Percentiles rank a stretch among this genome's conserved stretches.
Conservation (phyloP, 352 stramenopile genomes). For the Peronosclerospora sorghi region DNA sequence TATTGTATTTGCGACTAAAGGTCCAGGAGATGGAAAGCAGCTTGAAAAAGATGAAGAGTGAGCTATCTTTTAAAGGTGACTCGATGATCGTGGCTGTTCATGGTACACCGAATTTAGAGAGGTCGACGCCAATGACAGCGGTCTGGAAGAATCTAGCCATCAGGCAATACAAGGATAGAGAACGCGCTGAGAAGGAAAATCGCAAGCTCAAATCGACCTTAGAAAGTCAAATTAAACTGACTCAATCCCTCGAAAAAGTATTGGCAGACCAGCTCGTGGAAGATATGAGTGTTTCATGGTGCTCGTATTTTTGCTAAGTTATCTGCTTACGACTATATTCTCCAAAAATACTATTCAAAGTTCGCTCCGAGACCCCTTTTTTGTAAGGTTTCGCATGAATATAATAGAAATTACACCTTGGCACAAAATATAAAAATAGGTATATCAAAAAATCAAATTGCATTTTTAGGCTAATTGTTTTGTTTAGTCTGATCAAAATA, state of each 20-base stretch:
- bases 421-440: no score
- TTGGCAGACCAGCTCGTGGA: constrained; percentile 18
- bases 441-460: no score
- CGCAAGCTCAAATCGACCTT: constrained; percentile 27
- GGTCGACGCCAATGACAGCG: constrained; percentile 10
- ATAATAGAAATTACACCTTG: no score
- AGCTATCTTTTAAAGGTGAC: constrained; percentile 1
- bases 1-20: constrained; percentile 33
- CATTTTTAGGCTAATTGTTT: no score
- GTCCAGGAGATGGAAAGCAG: constrained; percentile 31
- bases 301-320: no score
- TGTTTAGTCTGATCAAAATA: no score
- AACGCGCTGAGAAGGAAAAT: constrained; percentile 31
- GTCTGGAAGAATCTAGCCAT: constrained; percentile 33
- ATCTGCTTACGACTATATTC: no score
- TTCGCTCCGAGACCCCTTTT: no score
- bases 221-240: constrained; percentile 26
- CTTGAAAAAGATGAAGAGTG: constrained; percentile 14
- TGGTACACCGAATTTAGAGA: constrained; percentile 6
- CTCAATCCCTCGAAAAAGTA: constrained; percentile 30
- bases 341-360: no score
- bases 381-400: no score
- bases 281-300: constrained; percentile 8
- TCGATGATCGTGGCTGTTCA: constrained; percentile 6
- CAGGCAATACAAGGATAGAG: constrained; percentile 25